phyloP scores from a whole-genome alignment of 1,284 basidiomycete species.

The Acaromyces ingoldii region DNA sequence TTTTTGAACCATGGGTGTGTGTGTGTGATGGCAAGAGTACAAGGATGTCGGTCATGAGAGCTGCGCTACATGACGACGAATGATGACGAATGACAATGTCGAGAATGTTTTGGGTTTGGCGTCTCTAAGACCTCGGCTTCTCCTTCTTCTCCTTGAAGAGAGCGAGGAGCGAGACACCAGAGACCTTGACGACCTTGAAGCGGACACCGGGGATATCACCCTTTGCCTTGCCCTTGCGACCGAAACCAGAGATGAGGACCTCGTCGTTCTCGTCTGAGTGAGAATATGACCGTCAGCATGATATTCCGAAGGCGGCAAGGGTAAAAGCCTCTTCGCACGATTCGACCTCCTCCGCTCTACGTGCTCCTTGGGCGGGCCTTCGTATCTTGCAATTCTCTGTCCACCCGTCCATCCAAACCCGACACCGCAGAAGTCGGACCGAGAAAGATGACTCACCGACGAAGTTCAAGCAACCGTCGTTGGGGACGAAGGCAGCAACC shows the following conservation, averaged over 20 bases:
- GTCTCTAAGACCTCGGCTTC: conserved; percentile 45
- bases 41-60: not conserved
- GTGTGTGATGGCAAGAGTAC: not conserved
- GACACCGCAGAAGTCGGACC: conserved; percentile 2
- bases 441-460: conserved; percentile 26
- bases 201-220: conserved; percentile 85
- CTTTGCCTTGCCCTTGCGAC: conserved; percentile 98
- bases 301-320: not conserved
- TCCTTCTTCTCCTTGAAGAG: conserved; percentile 46
- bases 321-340: not conserved
- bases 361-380: too few species aligned
- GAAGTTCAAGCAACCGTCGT: conserved; percentile 99
- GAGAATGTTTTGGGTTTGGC: not conserved
- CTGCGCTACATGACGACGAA: not conserved
- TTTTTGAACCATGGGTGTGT: not conserved
- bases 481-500: conserved; percentile 57
- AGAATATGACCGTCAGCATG: conserved; percentile 12
- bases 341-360: too few species aligned
- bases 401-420: too few species aligned
- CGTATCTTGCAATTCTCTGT: too few species aligned
- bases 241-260: conserved; percentile 99
- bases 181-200: conserved; percentile 99
- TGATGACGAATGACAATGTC: not conserved
- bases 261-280: conserved; percentile 95
- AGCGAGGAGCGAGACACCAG: conserved; percentile 80